These are phyloP conservation scores for Cyclostephanos tholiformis DNA, from an alignment of 108 stramenopile species.

Conservation along the genomic window DNA sequence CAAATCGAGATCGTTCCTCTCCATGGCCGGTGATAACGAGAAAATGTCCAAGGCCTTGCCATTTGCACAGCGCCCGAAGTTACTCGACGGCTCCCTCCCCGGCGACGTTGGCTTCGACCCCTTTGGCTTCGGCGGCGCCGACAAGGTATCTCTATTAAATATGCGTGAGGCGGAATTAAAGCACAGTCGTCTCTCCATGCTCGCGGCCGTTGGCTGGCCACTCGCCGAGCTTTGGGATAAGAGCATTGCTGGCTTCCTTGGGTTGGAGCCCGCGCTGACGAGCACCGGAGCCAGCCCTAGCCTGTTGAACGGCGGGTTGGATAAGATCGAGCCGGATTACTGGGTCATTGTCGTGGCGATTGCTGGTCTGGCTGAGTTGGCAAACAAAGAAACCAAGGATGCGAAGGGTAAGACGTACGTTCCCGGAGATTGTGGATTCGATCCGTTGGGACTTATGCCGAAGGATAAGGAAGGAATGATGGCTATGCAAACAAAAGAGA, in stretches of 20 bases:
- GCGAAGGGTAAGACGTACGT: constrained; percentile 64
- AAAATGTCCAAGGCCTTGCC: constrained; percentile 76
- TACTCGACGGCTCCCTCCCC: constrained; percentile 75
- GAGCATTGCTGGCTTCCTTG: constrained; percentile 57
- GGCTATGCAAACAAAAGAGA: constrained; percentile 76
- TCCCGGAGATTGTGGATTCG: constrained; percentile 83
- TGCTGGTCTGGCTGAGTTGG: constrained; percentile 74
- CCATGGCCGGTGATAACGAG: constrained; percentile 38
- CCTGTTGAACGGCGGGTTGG: constrained; percentile 88
- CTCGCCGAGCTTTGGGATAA: constrained; percentile 82
- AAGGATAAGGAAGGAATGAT: constrained; percentile 65
- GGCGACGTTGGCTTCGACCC: constrained; percentile 90
- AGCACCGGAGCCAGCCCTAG: constrained; percentile 76
- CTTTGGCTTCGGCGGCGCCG: constrained; percentile 71
- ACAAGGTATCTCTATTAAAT: constrained; percentile 65
- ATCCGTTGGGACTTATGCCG: constrained; percentile 71
- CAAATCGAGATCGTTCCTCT: constrained; percentile 7
- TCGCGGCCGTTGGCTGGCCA: constrained; percentile 89
- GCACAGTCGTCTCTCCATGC: constrained; percentile 86
- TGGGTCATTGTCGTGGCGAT: constrained; percentile 66
- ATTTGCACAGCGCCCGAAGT: constrained; percentile 71
- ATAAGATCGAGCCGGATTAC: constrained; percentile 79
- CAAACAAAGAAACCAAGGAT: constrained; percentile 67
- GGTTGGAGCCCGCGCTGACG: constrained; percentile 65
- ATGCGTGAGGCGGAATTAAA: constrained; percentile 91